Evolutionary conservation across 805 yeast species (phyloP), one percentile per base, ranked within the genome.

Genomic region (Candida bentonensis): DNA sequence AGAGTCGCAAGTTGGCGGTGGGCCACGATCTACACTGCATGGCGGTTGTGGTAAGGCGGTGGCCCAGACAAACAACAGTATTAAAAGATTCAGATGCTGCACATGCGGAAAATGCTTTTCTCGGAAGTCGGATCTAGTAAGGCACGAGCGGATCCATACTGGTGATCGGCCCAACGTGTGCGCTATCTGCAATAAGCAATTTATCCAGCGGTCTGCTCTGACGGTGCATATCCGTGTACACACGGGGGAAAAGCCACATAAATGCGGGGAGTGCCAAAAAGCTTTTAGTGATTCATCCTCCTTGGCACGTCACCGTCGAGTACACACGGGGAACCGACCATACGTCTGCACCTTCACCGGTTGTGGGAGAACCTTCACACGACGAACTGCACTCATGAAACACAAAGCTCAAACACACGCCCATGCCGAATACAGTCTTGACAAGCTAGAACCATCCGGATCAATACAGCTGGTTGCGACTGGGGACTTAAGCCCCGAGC

Each of bases 241-340:
- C 58, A 79, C 86, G 0, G 87, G 87, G n/a, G 86, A 78, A 54
- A 79, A 79, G 51, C 87, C 87, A 5, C 80, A 75, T 56, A 63
- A 64, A 45, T 80, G 86, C 57, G 59, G 65, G 15, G 49, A 53
- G 15, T 64, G 68, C 46, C 49, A 47, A 21, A 56, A 62, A 22
- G 53, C 56, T 15, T 61, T 61, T 44, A 57, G 63, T 43, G 66
- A 61, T 45, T 60, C 64, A 11, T 57, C 62, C 15, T 60, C 64
- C 3, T 66, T 87, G 47, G 94, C 95, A 3, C 72, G 96, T 47
- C 94, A 85, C 60, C 72, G 82, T 36, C 65, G 94, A 40, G 82
- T 84, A 20, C 95, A 85, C 56, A 79, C 88, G 1, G 94, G 94
- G 15, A 88, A 84, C 17, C 69, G 85, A 49, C 81, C 79, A 50